These are phyloP conservation scores for Mortierella sp. DNA, from an alignment of 371 early-diverging fungal genomes.

Conservation along the genomic window DNA sequence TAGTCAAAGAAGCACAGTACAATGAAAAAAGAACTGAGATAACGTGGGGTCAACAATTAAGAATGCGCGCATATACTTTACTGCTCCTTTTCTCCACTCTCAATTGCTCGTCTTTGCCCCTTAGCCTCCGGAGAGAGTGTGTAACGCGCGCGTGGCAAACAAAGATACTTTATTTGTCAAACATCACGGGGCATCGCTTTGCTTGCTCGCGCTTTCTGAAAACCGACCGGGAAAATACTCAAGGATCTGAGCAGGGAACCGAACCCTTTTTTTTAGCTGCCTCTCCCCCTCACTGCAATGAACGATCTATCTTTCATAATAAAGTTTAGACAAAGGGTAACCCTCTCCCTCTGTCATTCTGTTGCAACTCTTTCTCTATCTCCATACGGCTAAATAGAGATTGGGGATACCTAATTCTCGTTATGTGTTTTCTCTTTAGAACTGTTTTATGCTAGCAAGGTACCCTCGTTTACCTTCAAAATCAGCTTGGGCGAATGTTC, in stretches of 20 bases:
- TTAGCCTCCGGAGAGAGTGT: too few relatives aligned
- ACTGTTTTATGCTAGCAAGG: not conserved
- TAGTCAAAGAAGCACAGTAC: not conserved
- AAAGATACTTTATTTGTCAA: not conserved
- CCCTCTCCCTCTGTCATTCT: too few relatives aligned
- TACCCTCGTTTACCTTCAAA: not conserved
- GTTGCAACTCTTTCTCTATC: too few relatives aligned
- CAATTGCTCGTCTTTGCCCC: too few relatives aligned
- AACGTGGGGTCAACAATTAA: too few relatives aligned
- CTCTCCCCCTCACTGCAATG: too few relatives aligned
- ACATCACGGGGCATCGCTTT: not conserved
- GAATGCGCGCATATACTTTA: not conserved
- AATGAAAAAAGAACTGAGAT: not conserved
- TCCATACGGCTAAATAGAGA: conserved; percentile 2
- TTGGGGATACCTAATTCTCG: not conserved
- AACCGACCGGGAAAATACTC: conserved; percentile 6
- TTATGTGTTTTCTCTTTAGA: not conserved
- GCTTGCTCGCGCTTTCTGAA: not conserved
- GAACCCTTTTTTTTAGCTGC: too few relatives aligned
- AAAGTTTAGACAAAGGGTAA: not conserved
- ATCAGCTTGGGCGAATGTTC: not conserved
- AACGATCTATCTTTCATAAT: too few relatives aligned
- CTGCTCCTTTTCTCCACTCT: not conserved
- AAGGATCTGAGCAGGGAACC: too few relatives aligned
- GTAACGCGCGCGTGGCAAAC: not conserved